Evolutionary conservation across 1,284 basidiomycete genomes (phyloP), one percentile per base, ranked within the genome.

Genomic region (Tilletia walkeri): DNA sequence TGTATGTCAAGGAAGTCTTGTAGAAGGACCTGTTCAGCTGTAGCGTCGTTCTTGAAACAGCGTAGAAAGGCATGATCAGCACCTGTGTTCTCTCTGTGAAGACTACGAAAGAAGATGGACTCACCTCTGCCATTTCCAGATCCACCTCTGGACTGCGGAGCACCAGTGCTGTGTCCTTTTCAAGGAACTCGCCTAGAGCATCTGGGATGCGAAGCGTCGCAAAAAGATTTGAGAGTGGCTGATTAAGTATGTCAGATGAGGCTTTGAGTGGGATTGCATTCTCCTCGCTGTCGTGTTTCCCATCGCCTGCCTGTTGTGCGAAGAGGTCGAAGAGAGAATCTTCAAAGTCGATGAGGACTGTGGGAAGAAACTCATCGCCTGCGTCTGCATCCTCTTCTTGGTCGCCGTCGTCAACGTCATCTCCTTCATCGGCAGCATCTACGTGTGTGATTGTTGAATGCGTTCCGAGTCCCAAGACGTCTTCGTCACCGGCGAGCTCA

Each of bases 91-190:
- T 45, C 41, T 6, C 16, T 39, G 5, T 16, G 53, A 63, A 63
- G 16, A 56, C 53, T 36, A 18, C 1, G 38, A 24, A 68, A 67
- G 41, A 34, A 20, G 54, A 59, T 24, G 3, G 18, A 59, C 86
- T 66, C 75, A 94, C 93, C 86, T 95, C 59, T 14, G 36, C 20
- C 36, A 63, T 92, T 0, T 63, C 59, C 36, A 63, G 36, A 18
- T 63, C 59, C 16, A 63, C 59, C 36, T 63, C 59, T 24, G 95
- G 94, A 80, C 93, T 95, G 79, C 94, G 91, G 76, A 99, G 85
- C 12, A 97, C 94, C 79, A 83, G 74, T 67, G 78, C 78, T 12
- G 74, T 79, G 10, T 73, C 73, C 12, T 79, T 78, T 48, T 83
- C 81, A 47, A 83, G 75, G 66, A 83, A 83, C n/a, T 82, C 81